These are phyloP conservation scores for Apiosordaria backusii DNA, from an alignment of 495 filamentous ascomycete genomes.

Conservation along the genomic window DNA sequence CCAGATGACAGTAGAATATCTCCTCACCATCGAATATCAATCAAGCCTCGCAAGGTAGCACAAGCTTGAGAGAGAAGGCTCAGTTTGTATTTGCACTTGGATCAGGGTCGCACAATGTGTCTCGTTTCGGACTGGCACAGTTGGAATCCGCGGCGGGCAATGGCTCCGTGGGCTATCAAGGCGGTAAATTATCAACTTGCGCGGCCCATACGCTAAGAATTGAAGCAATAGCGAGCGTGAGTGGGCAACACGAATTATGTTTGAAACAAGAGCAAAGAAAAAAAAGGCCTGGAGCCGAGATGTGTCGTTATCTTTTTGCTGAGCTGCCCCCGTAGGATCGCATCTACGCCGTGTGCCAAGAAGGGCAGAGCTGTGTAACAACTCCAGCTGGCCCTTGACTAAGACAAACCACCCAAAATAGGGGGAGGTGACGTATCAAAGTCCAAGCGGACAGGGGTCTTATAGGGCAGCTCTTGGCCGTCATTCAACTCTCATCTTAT, in stretches of 20 bases:
- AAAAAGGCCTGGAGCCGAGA: constrained; percentile 5
- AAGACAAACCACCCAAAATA: constrained; percentile 7
- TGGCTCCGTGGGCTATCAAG: neutral
- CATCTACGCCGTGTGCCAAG: constrained; percentile 2
- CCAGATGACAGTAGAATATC: neutral
- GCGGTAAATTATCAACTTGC: neutral
- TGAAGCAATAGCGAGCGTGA: constrained; percentile 6
- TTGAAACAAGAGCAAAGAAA: constrained; percentile 5
- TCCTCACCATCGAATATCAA: neutral
- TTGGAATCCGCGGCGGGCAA: neutral
- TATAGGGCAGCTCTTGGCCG: neutral
- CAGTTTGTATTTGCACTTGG: neutral
- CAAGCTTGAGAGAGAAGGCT: neutral
- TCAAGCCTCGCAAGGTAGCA: neutral
- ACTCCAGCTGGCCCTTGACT: neutral
- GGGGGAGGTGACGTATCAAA: constrained; percentile 7
- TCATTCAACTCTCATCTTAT: neutral
- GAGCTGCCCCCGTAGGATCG: neutral
- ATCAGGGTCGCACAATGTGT: neutral
- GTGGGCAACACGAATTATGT: neutral
- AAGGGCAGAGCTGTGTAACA: constrained; percentile 7
- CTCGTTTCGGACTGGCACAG: neutral
- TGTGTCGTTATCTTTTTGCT: constrained; percentile 11
- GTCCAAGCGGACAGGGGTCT: neutral
- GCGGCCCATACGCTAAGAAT: neutral